These are phyloP conservation scores for Lanmaoa pseudosensibilis DNA, from an alignment of 768 basidiomycete genomes.

Conservation along the genomic window DNA sequence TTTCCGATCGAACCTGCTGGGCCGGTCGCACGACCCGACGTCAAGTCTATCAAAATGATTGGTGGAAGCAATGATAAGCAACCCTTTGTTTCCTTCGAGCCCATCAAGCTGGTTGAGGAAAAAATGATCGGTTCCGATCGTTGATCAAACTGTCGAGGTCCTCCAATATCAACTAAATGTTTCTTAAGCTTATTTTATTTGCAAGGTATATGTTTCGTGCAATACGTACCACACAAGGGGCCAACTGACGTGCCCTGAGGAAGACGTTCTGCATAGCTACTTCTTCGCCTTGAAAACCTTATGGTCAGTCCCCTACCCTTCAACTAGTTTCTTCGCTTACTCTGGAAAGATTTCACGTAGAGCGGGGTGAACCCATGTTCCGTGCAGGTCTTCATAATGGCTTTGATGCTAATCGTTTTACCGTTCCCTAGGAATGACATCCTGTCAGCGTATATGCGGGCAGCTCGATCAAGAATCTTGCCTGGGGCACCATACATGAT, in stretches of 20 bases:
- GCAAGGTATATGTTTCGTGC: slow-evolving; percentile 27
- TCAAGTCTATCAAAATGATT: slow-evolving; percentile 84
- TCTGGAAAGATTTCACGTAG: slow-evolving; percentile 80
- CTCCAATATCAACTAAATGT: slow-evolving; percentile 43
- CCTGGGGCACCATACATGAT: slow-evolving; percentile 83
- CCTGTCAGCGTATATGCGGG: neutral
- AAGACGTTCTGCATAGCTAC: slow-evolving; percentile 68
- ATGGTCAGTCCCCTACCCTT: neutral
- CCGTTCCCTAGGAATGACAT: slow-evolving; percentile 60
- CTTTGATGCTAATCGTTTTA: slow-evolving; percentile 80
- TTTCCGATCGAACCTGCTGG: slow-evolving; percentile 85
- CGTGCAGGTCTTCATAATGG: slow-evolving; percentile 73
- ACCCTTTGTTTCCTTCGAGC: slow-evolving; percentile 73
- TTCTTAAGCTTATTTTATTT: neutral
- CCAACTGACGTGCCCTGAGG: slow-evolving; percentile 62
- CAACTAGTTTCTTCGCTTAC: slow-evolving; percentile 37
- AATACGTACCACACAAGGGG: slow-evolving; percentile 67
- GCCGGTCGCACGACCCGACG: slow-evolving; percentile 70
- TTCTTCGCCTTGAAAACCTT: slow-evolving; percentile 64
- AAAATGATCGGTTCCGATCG: slow-evolving; percentile 77
- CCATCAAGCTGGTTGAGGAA: slow-evolving; percentile 85
- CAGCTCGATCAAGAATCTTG: slow-evolving; percentile 18
- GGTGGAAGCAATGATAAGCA: slow-evolving; percentile 77
- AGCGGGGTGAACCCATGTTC: slow-evolving; percentile 64
- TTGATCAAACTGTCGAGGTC: slow-evolving; percentile 80